Conservation (phyloP, 805 yeast species). For the Citeromyces matritensis region DNA sequence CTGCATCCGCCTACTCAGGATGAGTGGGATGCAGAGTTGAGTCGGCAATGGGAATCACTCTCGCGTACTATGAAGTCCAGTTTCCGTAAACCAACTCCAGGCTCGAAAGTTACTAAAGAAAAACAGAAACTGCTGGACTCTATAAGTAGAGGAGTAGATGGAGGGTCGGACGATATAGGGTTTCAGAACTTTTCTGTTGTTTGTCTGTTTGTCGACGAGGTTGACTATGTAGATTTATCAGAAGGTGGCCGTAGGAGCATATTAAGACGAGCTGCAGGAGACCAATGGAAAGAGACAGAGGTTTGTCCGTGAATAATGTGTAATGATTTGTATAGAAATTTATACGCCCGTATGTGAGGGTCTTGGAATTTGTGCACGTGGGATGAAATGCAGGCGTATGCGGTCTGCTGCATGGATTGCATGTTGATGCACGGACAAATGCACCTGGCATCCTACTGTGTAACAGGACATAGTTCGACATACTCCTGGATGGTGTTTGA, state of each 20-base stretch:
- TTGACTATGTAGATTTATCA: conserved; percentile 48
- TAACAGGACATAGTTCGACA: too few species aligned
- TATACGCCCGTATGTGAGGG: too few species aligned
- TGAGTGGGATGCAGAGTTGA: conserved; percentile 58
- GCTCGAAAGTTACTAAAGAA: conserved; percentile 37
- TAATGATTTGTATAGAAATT: too few species aligned
- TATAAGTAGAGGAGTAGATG: conserved; percentile 73
- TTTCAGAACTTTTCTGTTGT: conserved; percentile 55
- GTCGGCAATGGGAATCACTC: conserved; percentile 45
- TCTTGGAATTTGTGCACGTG: too few species aligned
- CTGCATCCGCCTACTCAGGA: conserved; percentile 30
- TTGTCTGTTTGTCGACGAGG: conserved; percentile 53
- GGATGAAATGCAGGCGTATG: too few species aligned
- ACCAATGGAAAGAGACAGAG: conserved; percentile 64
- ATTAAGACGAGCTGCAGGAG: conserved; percentile 35
- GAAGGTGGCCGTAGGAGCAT: conserved; percentile 29
- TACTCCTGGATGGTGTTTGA: too few species aligned
- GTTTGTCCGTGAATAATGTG: conserved; percentile 45
- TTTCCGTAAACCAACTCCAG: conserved; percentile 65
- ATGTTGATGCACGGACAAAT: too few species aligned
- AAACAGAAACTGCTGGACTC: conserved; percentile 48
- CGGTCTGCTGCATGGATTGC: too few species aligned
- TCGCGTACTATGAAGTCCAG: conserved; percentile 46
- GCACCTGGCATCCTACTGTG: too few species aligned
- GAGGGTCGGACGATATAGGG: conserved; percentile 46